Evolutionary conservation across 2,329 filamentous ascomycete species (phyloP).

Genomic region (Knufia fluminis): DNA sequence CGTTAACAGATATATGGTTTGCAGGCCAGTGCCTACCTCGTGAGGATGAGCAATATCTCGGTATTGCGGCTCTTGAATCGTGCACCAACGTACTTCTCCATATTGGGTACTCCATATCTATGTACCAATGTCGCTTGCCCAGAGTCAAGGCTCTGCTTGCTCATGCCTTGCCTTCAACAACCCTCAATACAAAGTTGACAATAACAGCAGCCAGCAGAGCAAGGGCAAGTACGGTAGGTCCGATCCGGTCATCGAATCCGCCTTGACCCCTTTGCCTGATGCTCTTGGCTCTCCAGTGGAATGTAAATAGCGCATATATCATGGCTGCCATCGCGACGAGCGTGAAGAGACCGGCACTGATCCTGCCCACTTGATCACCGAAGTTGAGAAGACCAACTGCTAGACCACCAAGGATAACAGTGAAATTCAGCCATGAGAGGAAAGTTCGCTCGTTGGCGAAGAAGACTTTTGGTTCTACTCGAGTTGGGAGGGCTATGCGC

Average conservation of each 20-base stretch:
- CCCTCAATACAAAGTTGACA: constrained; percentile 83
- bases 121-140: too few relatives aligned
- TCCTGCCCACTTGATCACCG: constrained; percentile 86
- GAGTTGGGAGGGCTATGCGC: constrained; percentile 92
- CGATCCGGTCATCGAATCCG: constrained; percentile 92
- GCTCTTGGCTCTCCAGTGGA: constrained; percentile 92
- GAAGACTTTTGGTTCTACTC: constrained; percentile 99
- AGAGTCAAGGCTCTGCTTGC: too few relatives aligned
- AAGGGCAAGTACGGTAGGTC: constrained; percentile 80
- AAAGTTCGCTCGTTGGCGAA: constrained; percentile 99
- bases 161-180: constrained; percentile 12
- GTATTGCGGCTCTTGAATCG: too few relatives aligned
- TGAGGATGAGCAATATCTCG: too few relatives aligned
- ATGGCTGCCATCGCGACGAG: constrained; percentile 89
- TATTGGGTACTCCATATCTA: too few relatives aligned
- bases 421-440: constrained; percentile 99
- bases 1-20: too few relatives aligned
- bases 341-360: constrained; percentile 88
- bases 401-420: constrained; percentile 91
- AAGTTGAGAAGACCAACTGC: constrained; percentile 98
- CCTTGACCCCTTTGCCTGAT: constrained; percentile 86
- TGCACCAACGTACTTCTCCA: too few relatives aligned
- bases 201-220: constrained; percentile 81
- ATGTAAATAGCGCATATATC: constrained; percentile 88
- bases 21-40: too few relatives aligned